A percentile compares a stretch with the other conserved stretches of the same genome.
Evolutionary conservation across 257 asterid species (phyloP).

Genomic region (Handroanthus guayacan): DNA sequence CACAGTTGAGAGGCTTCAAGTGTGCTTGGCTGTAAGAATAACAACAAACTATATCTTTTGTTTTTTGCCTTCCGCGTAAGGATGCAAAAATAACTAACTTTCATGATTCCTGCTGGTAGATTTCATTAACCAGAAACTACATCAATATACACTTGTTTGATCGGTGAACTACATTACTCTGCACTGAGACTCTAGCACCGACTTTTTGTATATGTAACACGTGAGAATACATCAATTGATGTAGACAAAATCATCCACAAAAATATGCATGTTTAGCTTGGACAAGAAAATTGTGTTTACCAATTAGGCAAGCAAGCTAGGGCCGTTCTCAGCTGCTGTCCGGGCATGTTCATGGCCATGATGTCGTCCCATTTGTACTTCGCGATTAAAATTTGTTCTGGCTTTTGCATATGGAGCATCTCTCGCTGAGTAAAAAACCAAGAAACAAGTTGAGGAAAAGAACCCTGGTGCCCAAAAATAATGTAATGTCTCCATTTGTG

Average conservation of each 20-base stretch:
- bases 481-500: background rate
- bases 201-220: background rate
- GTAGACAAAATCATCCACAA: constrained; percentile 27
- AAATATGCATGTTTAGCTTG: constrained; percentile 18
- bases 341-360: constrained; percentile 70
- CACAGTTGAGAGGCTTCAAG: no score
- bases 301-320: constrained; percentile 54
- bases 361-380: constrained; percentile 80
- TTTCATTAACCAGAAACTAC: constrained; percentile 17
- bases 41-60: no score
- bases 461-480: background rate
- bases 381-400: constrained; percentile 75
- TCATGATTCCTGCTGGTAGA: constrained; percentile 9
- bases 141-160: constrained; percentile 36
- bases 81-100: background rate
- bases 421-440: constrained; percentile 62
- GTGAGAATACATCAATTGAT: background rate
- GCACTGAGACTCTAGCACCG: no score
- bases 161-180: constrained; percentile 12
- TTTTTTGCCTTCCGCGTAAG: no score
- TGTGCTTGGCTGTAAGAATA: no score
- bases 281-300: background rate
- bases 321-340: constrained; percentile 86
- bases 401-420: constrained; percentile 96
- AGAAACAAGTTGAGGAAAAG: constrained; percentile 17